phyloP scores from a whole-genome alignment of 345 rosid species.

The Eucalyptus paniculata region DNA sequence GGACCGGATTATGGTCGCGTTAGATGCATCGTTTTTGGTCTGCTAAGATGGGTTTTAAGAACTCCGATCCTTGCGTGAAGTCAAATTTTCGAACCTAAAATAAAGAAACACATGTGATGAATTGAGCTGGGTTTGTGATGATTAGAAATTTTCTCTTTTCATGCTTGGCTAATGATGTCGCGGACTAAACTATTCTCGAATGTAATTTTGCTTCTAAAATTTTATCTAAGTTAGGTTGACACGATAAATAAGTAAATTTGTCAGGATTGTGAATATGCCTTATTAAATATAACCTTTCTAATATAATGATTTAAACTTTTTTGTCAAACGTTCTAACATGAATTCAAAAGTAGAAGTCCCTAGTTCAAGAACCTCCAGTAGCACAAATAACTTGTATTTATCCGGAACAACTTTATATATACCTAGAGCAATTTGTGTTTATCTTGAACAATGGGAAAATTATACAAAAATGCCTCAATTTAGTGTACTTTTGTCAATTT shows the following conservation, averaged over 20 bases:
- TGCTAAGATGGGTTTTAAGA: background rate
- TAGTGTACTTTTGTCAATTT: fast-evolving
- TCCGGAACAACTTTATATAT: background rate
- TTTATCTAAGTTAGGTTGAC: background rate
- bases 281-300: background rate
- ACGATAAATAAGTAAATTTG: background rate
- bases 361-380: fast-evolving
- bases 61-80: background rate
- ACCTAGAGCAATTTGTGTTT: background rate
- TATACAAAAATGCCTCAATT: fast-evolving
- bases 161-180: background rate
- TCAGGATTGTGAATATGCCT: fast-evolving
- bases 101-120: background rate
- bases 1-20: background rate
- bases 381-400: background rate
- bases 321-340: fast-evolving
- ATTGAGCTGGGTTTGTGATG: background rate
- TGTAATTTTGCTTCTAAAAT: background rate
- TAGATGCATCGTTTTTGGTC: background rate
- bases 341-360: background rate
- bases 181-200: fast-evolving
- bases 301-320: fast-evolving
- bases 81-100: background rate
- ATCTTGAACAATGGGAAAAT: background rate
- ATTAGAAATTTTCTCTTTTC: background rate